Evolutionary conservation across 2,329 filamentous ascomycete genomes (phyloP).

Genomic region (Fusarium odoratissimum): DNA sequence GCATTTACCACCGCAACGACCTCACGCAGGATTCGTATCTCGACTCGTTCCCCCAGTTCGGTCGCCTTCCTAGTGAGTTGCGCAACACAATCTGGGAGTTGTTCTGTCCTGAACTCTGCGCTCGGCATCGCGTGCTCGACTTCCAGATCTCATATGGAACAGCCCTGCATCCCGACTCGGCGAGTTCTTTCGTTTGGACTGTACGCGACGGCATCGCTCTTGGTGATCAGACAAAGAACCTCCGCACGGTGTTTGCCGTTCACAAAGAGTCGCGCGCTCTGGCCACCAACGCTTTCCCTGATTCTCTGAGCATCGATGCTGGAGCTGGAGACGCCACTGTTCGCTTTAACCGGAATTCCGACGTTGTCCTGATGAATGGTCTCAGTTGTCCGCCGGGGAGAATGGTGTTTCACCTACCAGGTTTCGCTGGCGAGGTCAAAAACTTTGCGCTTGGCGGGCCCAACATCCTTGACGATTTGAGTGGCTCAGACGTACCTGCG

Average conservation of each 20-base stretch:
- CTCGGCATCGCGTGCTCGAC: slow-evolving; percentile 45
- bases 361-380: slow-evolving; percentile 47
- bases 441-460: slow-evolving; percentile 44
- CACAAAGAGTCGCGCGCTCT: slow-evolving; percentile 52
- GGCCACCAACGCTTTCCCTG: slow-evolving; percentile 47
- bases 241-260: slow-evolving; percentile 49
- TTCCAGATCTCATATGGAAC: slow-evolving; percentile 38
- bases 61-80: slow-evolving; percentile 46
- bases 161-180: slow-evolving; percentile 3
- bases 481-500: not conserved
- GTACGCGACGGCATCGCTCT: slow-evolving; percentile 43
- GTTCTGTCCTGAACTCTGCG: slow-evolving; percentile 49
- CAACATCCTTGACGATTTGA: not conserved
- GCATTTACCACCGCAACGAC: not conserved
- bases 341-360: slow-evolving; percentile 47
- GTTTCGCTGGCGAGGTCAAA: slow-evolving; percentile 47
- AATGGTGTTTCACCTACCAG: slow-evolving; percentile 37
- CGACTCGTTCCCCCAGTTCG: slow-evolving; percentile 44
- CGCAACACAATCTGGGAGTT: slow-evolving; percentile 48
- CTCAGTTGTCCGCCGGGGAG: not conserved
- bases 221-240: slow-evolving; percentile 43
- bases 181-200: slow-evolving; percentile 13
- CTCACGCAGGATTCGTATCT: not conserved
- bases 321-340: slow-evolving; percentile 42
- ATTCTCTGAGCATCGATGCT: slow-evolving; percentile 47